Conservation (phyloP, 805 yeast genomes). For the Limtongia smithiae region DNA sequence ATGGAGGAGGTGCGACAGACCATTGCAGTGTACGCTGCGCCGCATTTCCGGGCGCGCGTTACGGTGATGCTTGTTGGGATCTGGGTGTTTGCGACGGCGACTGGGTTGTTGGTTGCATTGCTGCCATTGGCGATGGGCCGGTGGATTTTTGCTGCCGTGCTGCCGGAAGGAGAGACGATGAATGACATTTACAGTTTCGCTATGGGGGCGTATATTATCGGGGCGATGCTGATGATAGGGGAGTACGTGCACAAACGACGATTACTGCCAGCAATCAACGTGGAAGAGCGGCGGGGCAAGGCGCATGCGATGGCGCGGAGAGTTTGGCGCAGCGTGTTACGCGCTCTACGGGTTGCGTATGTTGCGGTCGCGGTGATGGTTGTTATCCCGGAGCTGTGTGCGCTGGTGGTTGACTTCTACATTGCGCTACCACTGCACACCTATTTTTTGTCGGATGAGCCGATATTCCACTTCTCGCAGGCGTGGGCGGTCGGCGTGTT, state of each 20-base stretch:
- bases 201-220: constrained; percentile 29
- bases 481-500: constrained; percentile 19
- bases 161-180: constrained; percentile 12
- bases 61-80: constrained; percentile 45
- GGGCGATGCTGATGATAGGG: constrained; percentile 6
- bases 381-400: constrained; percentile 17
- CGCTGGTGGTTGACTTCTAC: constrained; percentile 23
- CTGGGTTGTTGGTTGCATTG: constrained; percentile 29
- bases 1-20: constrained; percentile 44
- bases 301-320: neutral
- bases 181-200: constrained; percentile 31
- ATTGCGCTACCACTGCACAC: constrained; percentile 9
- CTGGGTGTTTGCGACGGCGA: constrained; percentile 44
- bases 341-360: neutral
- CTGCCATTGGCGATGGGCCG: constrained; percentile 36
- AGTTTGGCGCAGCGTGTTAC: neutral
- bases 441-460: constrained; percentile 6
- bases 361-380: constrained; percentile 6
- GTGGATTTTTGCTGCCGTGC: constrained; percentile 7
- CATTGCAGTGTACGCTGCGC: constrained; percentile 82
- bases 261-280: neutral
- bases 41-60: constrained; percentile 61
- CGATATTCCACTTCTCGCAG: constrained; percentile 11
- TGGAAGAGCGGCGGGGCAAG: neutral
- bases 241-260: constrained; percentile 5